These are phyloP conservation scores for Coriaria nepalensis DNA, from an alignment of 306 rosid genomes.

Conservation along the genomic window DNA sequence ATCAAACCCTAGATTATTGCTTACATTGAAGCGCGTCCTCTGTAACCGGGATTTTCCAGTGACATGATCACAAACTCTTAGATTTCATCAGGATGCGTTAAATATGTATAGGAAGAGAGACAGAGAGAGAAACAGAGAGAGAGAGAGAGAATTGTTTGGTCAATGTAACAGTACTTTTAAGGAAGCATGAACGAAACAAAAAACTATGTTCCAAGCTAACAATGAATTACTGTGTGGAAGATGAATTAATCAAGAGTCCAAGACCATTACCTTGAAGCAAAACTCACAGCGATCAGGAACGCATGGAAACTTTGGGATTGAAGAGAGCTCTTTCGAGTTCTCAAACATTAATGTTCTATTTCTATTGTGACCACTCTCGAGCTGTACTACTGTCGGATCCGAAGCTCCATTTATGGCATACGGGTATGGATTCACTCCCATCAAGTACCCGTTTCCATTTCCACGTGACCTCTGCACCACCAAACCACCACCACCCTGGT, in stretches of 20 bases:
- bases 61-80: no score
- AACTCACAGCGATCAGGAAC: constrained; percentile 21
- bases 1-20: constrained; percentile 10
- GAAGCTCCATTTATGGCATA: constrained; percentile 15
- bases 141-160: no score
- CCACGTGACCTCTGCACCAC: neutral
- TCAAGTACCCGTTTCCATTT: no score
- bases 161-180: constrained; percentile 13
- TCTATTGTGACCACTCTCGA: constrained; percentile 13
- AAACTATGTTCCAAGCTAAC: neutral
- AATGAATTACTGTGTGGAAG: neutral
- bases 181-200: constrained; percentile 5
- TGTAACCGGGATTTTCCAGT: constrained; percentile 3
- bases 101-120: neutral
- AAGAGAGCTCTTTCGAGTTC: constrained; percentile 79
- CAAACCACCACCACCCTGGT: constrained; percentile 11
- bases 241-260: neutral
- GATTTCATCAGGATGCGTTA: no score
- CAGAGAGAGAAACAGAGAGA: neutral
- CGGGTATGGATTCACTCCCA: constrained; percentile 8
- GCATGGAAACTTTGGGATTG: constrained; percentile 48
- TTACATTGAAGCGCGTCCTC: constrained; percentile 38
- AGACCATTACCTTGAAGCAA: constrained; percentile 39
- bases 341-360: constrained; percentile 9
- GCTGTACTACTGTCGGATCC: constrained; percentile 11